Evolutionary conservation across 2,329 filamentous ascomycete genomes (phyloP).

Genomic region (Apiospora koreana): DNA sequence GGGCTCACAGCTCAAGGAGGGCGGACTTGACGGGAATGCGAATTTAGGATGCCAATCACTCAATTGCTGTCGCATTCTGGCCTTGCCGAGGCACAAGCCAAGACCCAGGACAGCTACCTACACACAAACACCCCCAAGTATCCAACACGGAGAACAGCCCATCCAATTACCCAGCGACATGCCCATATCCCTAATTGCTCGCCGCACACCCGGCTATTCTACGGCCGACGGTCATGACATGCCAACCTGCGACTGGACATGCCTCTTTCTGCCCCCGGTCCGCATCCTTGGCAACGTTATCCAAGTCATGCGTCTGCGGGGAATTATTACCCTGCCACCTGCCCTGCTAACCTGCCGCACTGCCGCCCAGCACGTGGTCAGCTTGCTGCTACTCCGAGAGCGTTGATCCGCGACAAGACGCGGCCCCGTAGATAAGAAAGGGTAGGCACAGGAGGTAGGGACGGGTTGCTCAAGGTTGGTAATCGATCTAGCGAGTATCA

Average conservation of each 20-base stretch:
- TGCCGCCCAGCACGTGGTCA: not conserved
- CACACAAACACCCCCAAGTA: not conserved
- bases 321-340: not conserved
- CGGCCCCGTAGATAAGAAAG: not conserved
- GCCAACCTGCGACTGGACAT: not conserved
- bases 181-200: not conserved
- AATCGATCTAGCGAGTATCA: not conserved
- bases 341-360: not conserved
- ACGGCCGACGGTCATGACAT: not conserved
- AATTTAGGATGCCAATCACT: not conserved
- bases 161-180: not conserved
- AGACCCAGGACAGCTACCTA: not conserved
- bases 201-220: not conserved
- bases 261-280: not conserved
- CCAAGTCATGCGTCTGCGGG: not conserved
- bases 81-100: not conserved
- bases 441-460: not conserved
- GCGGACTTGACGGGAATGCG: not conserved
- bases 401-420: no score
- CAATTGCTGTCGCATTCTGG: not conserved
- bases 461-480: not conserved
- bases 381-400: not conserved
- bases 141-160: no score
- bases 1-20: no score
- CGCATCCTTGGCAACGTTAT: not conserved